Evolutionary conservation across 371 early-diverging fungal species (phyloP), one percentile per base, ranked within the genome.

Genomic region (Agmasoma carcini): DNA sequence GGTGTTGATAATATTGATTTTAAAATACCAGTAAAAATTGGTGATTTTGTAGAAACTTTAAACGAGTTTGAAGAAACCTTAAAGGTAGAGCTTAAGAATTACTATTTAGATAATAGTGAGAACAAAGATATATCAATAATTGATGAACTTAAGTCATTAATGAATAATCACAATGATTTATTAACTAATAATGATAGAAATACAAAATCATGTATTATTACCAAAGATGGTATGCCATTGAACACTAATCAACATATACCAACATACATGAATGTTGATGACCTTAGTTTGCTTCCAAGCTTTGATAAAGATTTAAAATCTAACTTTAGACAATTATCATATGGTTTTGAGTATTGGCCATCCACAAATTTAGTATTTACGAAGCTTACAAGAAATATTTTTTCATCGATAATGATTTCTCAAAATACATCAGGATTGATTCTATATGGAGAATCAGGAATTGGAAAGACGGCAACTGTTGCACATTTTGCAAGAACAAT

Each of bases 401-500:
- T 66, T 47, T 46, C 46, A n/a, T 27, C 22, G 15, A 66, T 66
- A 27, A 25, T 26, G 6, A 2, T 61, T 6, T 17, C 48, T 22
- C 33, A 52, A 22, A 25, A 12, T 22, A 29, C 19, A 0, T 22
- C 40, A n/a, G 68, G 68, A 3, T 4, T 45, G n/a, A 67, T 67
- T 49, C 44, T 67, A 12, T 67, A 61, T 41, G 80, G 80, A 5
- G 75, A 77, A 0, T 90, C 90, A 68, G 79, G 80, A 41, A 80
- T 81, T 7, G 94, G 94, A 67, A 95, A 96, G 77, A 94, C 95
- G 0, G 97, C 95, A 75, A 83, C 86, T 14, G 95, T 93, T 58
- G 94, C 94, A 71, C 88, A 92, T 0, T 78, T 92, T 55, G 95
- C 91, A 61, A 81, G 83, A 23, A 86, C 87, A 60, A 78, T 95